Evolutionary conservation across 768 basidiomycete genomes (phyloP), one percentile per base, ranked within the genome.

Genomic region (Rhizopogon rudus): DNA sequence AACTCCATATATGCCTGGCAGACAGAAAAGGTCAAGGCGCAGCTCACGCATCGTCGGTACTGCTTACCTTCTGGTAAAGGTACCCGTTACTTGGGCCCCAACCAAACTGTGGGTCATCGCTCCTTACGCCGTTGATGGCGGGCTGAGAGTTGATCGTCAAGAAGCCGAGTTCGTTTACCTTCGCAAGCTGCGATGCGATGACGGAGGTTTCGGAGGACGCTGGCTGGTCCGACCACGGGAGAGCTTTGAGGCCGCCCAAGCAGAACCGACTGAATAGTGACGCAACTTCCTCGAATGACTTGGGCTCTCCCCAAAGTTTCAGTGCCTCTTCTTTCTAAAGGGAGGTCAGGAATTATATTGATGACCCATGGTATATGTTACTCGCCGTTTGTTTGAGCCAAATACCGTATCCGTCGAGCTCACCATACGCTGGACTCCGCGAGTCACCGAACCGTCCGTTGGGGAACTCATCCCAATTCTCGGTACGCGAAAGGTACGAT

Each of bases 391-490:
- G 88, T 69, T 94, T 94, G 63, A 98, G 83, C 70, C 82, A 91
- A 41, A 97, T 84, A 52, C 96, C 96, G 61, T 96, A 98, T 1
- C 96, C 96, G 66, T 99, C 96, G 53, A 99, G 74, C 72, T 99
- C 97, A 64, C 97, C 97, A 61, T 97, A 99, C 13, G 97, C 97
- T 29, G 97, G 97, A 79, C 90, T 93, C 55, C 97, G 84, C 6
- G 95, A 88, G 73, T 98, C 97, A 63, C 97, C 97, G 66, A 96
- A 99, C 61, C 97, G 91, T 53, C 97, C 97, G 69, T 99, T 99
- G 49, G 97, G 97, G 71, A 97, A 98, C 69, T 98, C 96, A 67
- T 99, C 97, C 97, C 97, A 99, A 66, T 97, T 92, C 68, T 97
- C 94, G 13, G 97, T 98, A 52, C 96, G 88, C 7, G 91, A 91